These are phyloP conservation scores for Seiridium unicorne DNA, from an alignment of 2,329 filamentous ascomycete genomes.

Conservation along the genomic window DNA sequence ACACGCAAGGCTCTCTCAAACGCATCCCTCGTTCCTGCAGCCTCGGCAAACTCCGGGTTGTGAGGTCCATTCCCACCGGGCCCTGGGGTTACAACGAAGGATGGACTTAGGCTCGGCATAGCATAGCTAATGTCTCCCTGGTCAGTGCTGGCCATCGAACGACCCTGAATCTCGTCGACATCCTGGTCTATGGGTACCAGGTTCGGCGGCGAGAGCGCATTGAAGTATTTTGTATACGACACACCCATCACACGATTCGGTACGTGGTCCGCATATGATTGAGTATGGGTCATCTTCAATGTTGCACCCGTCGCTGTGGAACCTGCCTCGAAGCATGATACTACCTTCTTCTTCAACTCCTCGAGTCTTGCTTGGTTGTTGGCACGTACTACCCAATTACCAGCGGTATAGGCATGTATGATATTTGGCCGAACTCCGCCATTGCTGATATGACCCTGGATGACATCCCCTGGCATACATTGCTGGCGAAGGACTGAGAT, in stretches of 20 bases:
- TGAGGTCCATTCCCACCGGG: constrained; percentile 45
- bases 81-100: constrained; percentile 49
- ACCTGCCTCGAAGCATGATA: constrained; percentile 45
- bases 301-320: constrained; percentile 49
- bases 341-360: constrained; percentile 38
- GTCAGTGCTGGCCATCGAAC: constrained; percentile 55
- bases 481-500: constrained; percentile 56
- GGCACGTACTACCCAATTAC: constrained; percentile 29
- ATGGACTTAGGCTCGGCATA: constrained; percentile 52
- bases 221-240: constrained; percentile 45
- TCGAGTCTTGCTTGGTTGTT: constrained; percentile 34
- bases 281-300: constrained; percentile 38
- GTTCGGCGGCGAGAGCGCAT: constrained; percentile 32
- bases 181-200: constrained; percentile 34
- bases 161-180: constrained; percentile 37
- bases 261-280: constrained; percentile 53
- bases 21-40: constrained; percentile 45
- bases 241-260: constrained; percentile 48
- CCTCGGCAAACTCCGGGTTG: constrained; percentile 49
- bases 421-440: constrained; percentile 55
- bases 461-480: constrained; percentile 47
- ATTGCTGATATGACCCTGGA: constrained; percentile 51
- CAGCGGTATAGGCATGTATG: constrained; percentile 45
- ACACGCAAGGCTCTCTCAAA: constrained; percentile 45
- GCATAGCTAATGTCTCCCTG: constrained; percentile 59